A percentile compares a stretch with the other conserved stretches of the same genome.
Evolutionary conservation across 768 basidiomycete genomes (phyloP).

Genomic region (Leccinum sublutescens): DNA sequence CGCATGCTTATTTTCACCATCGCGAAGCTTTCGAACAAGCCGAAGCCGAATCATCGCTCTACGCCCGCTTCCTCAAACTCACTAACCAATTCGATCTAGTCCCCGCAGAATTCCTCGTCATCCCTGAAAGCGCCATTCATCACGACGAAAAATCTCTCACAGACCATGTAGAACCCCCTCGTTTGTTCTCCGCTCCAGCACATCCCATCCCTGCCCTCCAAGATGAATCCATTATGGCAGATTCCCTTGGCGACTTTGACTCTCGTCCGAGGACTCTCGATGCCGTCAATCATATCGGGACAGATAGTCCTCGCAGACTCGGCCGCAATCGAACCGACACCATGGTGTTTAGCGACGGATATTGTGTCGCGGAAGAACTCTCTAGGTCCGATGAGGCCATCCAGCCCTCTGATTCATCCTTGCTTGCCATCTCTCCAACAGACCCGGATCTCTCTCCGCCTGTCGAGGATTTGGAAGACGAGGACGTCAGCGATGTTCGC

Average conservation of each 20-base stretch:
- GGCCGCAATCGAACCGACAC: constrained; percentile 69
- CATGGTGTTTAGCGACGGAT: constrained; percentile 62
- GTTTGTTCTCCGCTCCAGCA: constrained; percentile 41
- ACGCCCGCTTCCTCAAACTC: constrained; percentile 85
- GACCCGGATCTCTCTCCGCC: constrained; percentile 9
- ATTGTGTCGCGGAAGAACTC: constrained; percentile 39
- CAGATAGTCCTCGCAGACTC: constrained; percentile 43
- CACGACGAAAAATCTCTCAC: constrained; percentile 27
- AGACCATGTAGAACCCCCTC: constrained; percentile 39
- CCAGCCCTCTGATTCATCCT: background rate
- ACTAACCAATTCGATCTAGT: constrained; percentile 80
- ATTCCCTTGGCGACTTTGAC: constrained; percentile 5
- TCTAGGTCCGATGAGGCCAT: constrained; percentile 20
- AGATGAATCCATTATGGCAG: constrained; percentile 11
- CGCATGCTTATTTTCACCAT: constrained; percentile 95
- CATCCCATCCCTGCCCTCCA: constrained; percentile 27
- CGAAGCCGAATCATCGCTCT: constrained; percentile 87
- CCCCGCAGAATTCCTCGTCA: constrained; percentile 79
- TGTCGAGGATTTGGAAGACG: constrained; percentile 23
- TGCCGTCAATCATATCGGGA: constrained; percentile 13
- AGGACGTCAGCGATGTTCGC: constrained; percentile 23
- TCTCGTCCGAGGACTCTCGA: constrained; percentile 24
- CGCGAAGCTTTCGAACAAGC: constrained; percentile 88
- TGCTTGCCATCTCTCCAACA: constrained; percentile 14
- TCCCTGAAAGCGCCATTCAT: constrained; percentile 47